phyloP scores from a whole-genome alignment of 495 filamentous ascomycete genomes.

The Parathielavia appendiculata region DNA sequence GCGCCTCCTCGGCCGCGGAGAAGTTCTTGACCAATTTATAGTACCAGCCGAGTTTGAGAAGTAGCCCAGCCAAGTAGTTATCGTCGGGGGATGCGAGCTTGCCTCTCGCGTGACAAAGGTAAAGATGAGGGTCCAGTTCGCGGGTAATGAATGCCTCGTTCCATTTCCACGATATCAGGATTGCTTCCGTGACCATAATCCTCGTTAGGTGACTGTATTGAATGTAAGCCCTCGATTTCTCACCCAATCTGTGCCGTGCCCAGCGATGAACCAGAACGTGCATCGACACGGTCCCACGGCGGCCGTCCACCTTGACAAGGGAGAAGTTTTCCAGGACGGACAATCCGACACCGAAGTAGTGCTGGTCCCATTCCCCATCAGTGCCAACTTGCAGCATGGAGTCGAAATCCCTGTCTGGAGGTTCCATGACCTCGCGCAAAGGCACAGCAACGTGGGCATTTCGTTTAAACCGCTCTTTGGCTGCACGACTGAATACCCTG shows the following conservation, averaged over 20 bases:
- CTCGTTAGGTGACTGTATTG: neutral
- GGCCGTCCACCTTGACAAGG: constrained; percentile 10
- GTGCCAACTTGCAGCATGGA: constrained; percentile 1
- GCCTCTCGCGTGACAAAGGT: neutral
- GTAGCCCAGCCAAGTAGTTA: neutral
- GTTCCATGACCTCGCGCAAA: neutral
- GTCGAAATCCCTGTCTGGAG: constrained; percentile 8
- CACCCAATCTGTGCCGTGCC: constrained; percentile 15
- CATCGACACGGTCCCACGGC: constrained; percentile 9
- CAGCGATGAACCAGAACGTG: constrained; percentile 25
- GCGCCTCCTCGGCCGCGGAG: neutral
- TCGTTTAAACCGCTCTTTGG: neutral
- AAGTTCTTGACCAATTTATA: neutral
- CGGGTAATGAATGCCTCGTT: neutral
- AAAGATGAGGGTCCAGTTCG: neutral
- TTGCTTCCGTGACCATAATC: constrained; percentile 8
- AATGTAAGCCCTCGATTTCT: neutral
- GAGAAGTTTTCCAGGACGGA: constrained; percentile 15
- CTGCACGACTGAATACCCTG: neutral
- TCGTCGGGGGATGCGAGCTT: neutral
- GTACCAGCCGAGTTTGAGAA: neutral
- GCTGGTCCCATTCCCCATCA: constrained; percentile 5
- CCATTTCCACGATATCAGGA: neutral
- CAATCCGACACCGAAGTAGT: neutral
- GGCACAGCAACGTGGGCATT: neutral